Conservation (phyloP, 169 alveolate species). For the Cryptosporidium viatorum region DNA sequence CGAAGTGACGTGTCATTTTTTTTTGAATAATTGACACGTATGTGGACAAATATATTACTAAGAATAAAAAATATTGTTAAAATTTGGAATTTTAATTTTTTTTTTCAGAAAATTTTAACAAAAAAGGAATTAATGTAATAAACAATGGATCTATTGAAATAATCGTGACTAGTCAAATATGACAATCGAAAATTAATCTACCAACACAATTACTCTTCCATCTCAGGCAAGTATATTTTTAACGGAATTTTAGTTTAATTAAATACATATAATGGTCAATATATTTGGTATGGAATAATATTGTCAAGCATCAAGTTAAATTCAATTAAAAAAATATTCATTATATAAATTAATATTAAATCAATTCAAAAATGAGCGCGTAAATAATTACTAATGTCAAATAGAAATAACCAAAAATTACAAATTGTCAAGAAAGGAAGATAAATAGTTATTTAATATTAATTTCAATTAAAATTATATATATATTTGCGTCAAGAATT, state of each 20-base stretch:
- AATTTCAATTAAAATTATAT: too few species aligned
- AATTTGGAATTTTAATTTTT: not conserved
- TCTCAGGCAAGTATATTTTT: too few species aligned
- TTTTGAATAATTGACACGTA: not conserved
- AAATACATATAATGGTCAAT: not conserved
- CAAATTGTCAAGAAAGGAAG: not conserved
- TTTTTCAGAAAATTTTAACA: not conserved
- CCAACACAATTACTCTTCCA: not conserved
- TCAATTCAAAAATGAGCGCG: not conserved
- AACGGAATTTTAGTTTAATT: too few species aligned
- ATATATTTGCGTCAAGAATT: not conserved
- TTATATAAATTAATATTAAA: too few species aligned
- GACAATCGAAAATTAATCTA: not conserved
- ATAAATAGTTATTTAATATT: too few species aligned
- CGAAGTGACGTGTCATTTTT: slow-evolving; percentile 8
- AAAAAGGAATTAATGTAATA: not conserved
- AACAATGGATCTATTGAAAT: not conserved
- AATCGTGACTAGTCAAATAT: not conserved
- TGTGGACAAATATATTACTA: not conserved
- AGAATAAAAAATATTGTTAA: not conserved
- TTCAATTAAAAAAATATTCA: too few species aligned
- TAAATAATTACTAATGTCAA: not conserved
- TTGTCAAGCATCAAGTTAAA: not conserved
- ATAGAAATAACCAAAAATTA: too few species aligned
- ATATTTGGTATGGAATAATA: not conserved